Base-by-base conservation (phyloP, 139 green algal species). In the Coccomyxa sp. region DNA sequence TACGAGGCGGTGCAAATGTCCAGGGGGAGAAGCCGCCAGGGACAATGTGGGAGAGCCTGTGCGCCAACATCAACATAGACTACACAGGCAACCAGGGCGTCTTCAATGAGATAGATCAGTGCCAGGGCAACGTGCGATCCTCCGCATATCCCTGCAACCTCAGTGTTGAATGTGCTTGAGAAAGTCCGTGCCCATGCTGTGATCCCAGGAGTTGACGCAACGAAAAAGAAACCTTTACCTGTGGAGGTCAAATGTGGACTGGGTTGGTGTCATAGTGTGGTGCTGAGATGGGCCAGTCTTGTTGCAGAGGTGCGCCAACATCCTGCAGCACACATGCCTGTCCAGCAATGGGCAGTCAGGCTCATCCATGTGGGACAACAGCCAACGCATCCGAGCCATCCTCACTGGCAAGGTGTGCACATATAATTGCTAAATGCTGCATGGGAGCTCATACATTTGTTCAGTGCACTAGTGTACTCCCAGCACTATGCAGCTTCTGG, bases 251-350 rank as follows among this genome's bases (percentile, higher is more conserved):
- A 51, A 51, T 51, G 38, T 51, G 3, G 3, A 51, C 3, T 51
- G 38, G 38, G 3, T 7, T 51, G 38, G 38, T 11, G 38, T 51
- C 38, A 51, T 51, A 51, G 3, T 51, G 38, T 51, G 38, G 38
- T 51, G 74, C n/a, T 38, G 14, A 57, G 63, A 3, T 71, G 63
- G 63, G 63, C 10, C 9, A 11, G 63, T 71, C 4, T 71, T 71
- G 18, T 0, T 80, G 76, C 76, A 81, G 45, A 17, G 23, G 30
- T 87, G 84, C 76, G 75, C 58, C 80, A 87, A 87, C 84, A 85
- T 87, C 66, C 30, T 87, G 63, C 57, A 76, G 58, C 84, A 87
- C 67, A 75, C 28, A 45, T 87, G 84, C 84, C 45, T 87, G 14
- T 81, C 80, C 21, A 83, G 75, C 27, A 58, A 83, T 28, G 84